phyloP scores from a whole-genome alignment of 2,329 filamentous ascomycete species.

The Diaporthe citriasiana region DNA sequence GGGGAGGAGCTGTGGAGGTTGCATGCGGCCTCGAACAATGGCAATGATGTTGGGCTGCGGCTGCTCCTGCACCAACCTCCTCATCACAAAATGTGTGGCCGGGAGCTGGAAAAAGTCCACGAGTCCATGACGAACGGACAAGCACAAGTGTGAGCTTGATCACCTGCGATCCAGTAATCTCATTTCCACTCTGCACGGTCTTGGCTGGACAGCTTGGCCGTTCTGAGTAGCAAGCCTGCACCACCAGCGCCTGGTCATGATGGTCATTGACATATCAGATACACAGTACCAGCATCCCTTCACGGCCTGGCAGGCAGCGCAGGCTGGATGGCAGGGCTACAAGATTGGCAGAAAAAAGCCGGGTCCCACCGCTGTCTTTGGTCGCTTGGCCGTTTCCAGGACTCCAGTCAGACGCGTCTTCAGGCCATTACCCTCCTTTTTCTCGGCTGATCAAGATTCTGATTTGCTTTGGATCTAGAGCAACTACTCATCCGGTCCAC shows the following conservation, averaged over 20 bases:
- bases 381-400: slow-evolving; percentile 6
- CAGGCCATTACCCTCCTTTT: slow-evolving; percentile 13
- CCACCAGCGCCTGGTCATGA: slow-evolving; percentile 4
- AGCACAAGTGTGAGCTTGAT: slow-evolving; percentile 5
- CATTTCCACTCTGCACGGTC: slow-evolving; percentile 29
- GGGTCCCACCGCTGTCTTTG: slow-evolving; percentile 27
- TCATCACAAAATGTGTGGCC: not conserved
- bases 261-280: not conserved
- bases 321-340: slow-evolving; percentile 11
- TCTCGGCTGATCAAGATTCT: slow-evolving; percentile 12
- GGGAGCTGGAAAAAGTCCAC: slow-evolving; percentile 25
- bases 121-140: slow-evolving; percentile 30
- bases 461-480: slow-evolving; percentile 27
- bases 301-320: slow-evolving; percentile 17
- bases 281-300: not conserved
- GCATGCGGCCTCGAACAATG: slow-evolving; percentile 26
- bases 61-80: slow-evolving; percentile 23
- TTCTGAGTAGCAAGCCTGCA: not conserved
- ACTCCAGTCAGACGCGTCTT: slow-evolving; percentile 22
- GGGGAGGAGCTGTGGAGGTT: slow-evolving; percentile 33
- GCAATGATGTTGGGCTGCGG: slow-evolving; percentile 6
- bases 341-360: not conserved
- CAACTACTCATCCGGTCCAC: slow-evolving; percentile 15
- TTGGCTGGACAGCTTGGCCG: slow-evolving; percentile 12
- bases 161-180: slow-evolving; percentile 20